These are phyloP conservation scores for Plenodomus lindquistii DNA, from an alignment of 2,329 filamentous ascomycete genomes.

Conservation along the genomic window DNA sequence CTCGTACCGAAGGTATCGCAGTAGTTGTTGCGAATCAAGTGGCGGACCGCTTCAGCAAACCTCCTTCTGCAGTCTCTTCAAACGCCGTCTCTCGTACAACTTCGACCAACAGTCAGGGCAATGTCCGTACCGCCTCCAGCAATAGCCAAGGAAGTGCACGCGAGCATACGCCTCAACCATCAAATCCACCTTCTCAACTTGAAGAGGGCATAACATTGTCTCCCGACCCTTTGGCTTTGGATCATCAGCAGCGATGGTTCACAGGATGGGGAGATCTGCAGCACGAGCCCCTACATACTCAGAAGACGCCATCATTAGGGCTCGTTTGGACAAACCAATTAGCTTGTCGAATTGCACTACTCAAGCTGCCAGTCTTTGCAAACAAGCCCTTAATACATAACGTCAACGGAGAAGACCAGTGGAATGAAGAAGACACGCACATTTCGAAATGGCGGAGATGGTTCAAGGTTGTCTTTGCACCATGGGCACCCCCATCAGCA, in stretches of 20 bases:
- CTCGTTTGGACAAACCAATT: slow-evolving; percentile 92
- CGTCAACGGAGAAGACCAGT: slow-evolving; percentile 41
- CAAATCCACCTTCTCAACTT: slow-evolving; percentile 12
- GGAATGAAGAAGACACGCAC: slow-evolving; percentile 47
- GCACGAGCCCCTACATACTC: slow-evolving; percentile 28
- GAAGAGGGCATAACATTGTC: slow-evolving; percentile 41
- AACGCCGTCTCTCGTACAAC: slow-evolving; percentile 28
- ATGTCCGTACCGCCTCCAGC: slow-evolving; percentile 9
- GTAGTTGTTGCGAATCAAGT: slow-evolving; percentile 96
- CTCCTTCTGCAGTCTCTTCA: slow-evolving; percentile 22
- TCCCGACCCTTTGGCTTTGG: slow-evolving; percentile 67
- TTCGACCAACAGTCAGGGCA: slow-evolving; percentile 34
- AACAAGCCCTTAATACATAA: slow-evolving; percentile 27
- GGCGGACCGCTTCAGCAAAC: slow-evolving; percentile 74
- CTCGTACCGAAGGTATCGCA: slow-evolving; percentile 73
- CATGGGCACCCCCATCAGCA: slow-evolving; percentile 65
- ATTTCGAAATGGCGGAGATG: slow-evolving; percentile 70
- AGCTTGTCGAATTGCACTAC: slow-evolving; percentile 76
- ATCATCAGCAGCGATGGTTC: slow-evolving; percentile 93
- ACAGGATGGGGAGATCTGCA: slow-evolving; percentile 84
- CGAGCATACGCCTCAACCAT: slow-evolving; percentile 20
- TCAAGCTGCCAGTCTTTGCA: slow-evolving; percentile 66
- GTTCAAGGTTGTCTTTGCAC: slow-evolving; percentile 88
- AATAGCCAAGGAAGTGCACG: slow-evolving; percentile 28
- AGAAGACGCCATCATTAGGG: slow-evolving; percentile 86